Base-by-base conservation (phyloP, 2,329 filamentous ascomycete genomes). In the Aspergillus luchuensis region DNA sequence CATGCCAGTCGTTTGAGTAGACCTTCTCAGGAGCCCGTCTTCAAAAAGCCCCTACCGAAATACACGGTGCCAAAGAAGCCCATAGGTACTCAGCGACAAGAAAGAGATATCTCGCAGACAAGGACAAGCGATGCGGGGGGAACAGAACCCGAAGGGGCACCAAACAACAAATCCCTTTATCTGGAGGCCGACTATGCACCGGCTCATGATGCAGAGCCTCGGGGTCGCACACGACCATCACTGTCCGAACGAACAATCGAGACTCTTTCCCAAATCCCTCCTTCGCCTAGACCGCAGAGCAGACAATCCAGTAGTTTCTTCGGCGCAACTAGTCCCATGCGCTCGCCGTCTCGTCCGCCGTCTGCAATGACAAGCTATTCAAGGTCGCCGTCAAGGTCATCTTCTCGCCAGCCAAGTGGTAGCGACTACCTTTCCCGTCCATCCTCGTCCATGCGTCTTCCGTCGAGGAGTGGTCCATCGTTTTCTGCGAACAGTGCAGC, bases 171-270 rank as follows among this genome's bases (percentile, higher is more conserved):
- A 43, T 19, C 55, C 33, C 58, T 53, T 36, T 57, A 55, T 5
- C 28, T 55, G 30, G 67, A 61, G 64, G 69, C 59, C 33, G 63
- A 68, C 30, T 58, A 58, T 23, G 59, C 60, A 8, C 51, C 55
- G 17, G 17, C 38, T 10, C 59, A 70, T 10, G 67, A 69, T 38
- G 54, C 51, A 54, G 65, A 72, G 45, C 58, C 53, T 45, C 65
- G 72, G 39, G 72, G 69, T 38, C 69, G 69, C 53, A 60, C 65
- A 17, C 70, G 70, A 5, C 70, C 75, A 15, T 78, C 76, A 5
- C 63, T 97, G 4, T 87, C 90, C 0, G 93, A 97, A 68, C 84
- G 94, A 60, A 96, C 93, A 0, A 88, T 96, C 45, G 91, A 96
- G 73, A 96, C 91, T 0, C 79, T 97, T 5, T 85, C 92, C 3